Base-by-base conservation (phyloP, 1,284 basidiomycete species). In the Sanghuangporus sanghuang region DNA sequence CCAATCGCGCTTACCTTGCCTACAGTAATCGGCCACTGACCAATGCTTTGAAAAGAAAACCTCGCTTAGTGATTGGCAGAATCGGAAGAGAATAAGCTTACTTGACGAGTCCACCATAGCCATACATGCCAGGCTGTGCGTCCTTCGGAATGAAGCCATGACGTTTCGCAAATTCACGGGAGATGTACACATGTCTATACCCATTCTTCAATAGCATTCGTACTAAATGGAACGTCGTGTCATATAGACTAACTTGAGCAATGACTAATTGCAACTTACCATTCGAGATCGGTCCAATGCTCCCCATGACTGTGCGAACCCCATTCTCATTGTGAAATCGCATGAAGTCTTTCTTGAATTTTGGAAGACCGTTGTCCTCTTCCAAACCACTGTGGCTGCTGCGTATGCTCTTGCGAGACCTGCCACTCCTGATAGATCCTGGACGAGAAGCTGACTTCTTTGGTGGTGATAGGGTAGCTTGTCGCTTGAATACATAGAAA, bases 191-290 rank as follows among this genome's bases (percentile, higher is more conserved):
- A 71, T 96, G 89, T 32, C 93, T 82, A 76, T 99, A 92, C 5
- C 96, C 96, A n/a, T 85, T 83, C 78, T 95, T 96, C 70, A 98
- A 82, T 39, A 95, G 81, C 95, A 98, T 97, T 12, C 93, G 87
- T 0, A 95, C 93, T 93, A 67, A 60, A n/a, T 71, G 54, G 48
- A 61, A 50, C 62, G 49, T 53, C 52, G 54, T 38, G 50, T 49
- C 53, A 55, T 35, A 68, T 42, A 49, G 49, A 65, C 27, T 32
- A 3, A 3, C 27, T 32, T 32, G 27, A 32, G 27, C 27, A 3
- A 32, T 32, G 27, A 62, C 48, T 42, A 7, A 57, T 61, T 46
- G 53, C 27, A n/a, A 75, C 83, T 62, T 65, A 93, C 93, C 93
- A 74, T 93, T 88, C 66, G 89, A 80, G 38, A 96, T 92, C 27